These are phyloP conservation scores for Cylindrotheca fusiformis DNA, from an alignment of 108 stramenopile genomes.

Conservation along the genomic window DNA sequence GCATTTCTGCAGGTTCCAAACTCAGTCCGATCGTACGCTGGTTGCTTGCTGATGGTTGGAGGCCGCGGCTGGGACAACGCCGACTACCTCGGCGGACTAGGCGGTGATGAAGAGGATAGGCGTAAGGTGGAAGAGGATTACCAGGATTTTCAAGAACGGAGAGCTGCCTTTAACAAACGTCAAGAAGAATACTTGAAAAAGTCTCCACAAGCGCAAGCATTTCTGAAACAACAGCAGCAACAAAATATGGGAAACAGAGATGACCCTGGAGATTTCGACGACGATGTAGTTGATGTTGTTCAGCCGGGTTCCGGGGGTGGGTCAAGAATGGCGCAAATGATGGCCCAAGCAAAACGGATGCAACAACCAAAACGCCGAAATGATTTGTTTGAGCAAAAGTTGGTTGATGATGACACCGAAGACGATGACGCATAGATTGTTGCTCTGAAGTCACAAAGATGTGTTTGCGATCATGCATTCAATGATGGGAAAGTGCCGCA, in stretches of 20 bases:
- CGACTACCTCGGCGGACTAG: slow-evolving; percentile 18
- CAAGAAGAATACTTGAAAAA: slow-evolving; percentile 20
- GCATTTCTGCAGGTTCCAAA: no score
- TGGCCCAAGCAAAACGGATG: slow-evolving; percentile 30
- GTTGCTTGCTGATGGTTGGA: slow-evolving; percentile 4
- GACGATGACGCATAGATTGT: slow-evolving; percentile 14
- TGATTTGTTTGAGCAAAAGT: slow-evolving; percentile 14
- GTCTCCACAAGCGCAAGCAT: slow-evolving; percentile 20
- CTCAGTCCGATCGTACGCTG: no score
- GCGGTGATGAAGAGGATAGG: slow-evolving; percentile 14
- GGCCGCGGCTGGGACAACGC: slow-evolving; percentile 35
- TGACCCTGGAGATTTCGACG: slow-evolving; percentile 5
- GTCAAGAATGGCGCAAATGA: slow-evolving; percentile 28
- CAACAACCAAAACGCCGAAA: slow-evolving; percentile 8
- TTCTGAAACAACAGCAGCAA: slow-evolving; percentile 19
- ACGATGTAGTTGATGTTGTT: slow-evolving; percentile 10
- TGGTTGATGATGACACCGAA: no score
- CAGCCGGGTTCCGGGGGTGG: slow-evolving; percentile 20
- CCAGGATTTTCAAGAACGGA: slow-evolving; percentile 20
- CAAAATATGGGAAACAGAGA: slow-evolving; percentile 1
- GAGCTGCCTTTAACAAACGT: slow-evolving; percentile 10
- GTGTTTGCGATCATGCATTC: no score
- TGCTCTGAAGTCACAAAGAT: background rate
- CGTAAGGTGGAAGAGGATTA: slow-evolving; percentile 17
- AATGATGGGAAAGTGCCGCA: no score